phyloP scores from a whole-genome alignment of 1,284 basidiomycete species.

The Rhodofomes roseus region DNA sequence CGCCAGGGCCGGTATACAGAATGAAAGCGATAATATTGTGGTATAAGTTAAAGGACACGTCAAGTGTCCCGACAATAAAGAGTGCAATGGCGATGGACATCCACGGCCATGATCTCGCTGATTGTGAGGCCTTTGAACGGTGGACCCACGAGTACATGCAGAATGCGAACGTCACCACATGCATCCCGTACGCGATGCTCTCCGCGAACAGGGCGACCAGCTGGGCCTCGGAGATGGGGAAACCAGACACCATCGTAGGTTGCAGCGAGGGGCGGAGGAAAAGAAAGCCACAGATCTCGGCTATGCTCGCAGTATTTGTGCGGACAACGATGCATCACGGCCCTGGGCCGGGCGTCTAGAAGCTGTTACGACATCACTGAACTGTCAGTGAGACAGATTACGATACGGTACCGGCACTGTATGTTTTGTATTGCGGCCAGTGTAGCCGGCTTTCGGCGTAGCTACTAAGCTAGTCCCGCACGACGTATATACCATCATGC shows the following conservation, averaged over 20 bases:
- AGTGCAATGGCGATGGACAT: not conserved
- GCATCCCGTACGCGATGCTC: conserved; percentile 3
- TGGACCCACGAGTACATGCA: conserved; percentile 1
- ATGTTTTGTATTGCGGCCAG: no score
- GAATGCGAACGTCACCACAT: conserved; percentile 1
- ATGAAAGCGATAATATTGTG: conserved; percentile 24
- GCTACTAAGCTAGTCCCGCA: no score
- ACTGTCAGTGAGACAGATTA: not conserved
- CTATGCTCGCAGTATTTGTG: not conserved
- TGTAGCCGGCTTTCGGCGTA: no score
- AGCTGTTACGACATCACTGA: not conserved
- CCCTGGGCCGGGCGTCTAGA: not conserved
- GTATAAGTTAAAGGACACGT: conserved; percentile 18
- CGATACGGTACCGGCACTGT: no score
- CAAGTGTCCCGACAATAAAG: conserved; percentile 16
- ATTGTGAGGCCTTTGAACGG: not conserved
- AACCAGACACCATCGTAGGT: not conserved
- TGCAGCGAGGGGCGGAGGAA: not conserved
- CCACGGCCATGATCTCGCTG: not conserved
- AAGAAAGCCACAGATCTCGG: not conserved
- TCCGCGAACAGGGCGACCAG: conserved; percentile 3
- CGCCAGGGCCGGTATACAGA: conserved; percentile 16
- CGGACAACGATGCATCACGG: not conserved
- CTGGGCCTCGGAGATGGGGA: conserved; percentile 3
- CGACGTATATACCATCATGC: no score